Evolutionary conservation across 805 yeast genomes (phyloP).

Genomic region (Cyberlindnera misumaiensis): DNA sequence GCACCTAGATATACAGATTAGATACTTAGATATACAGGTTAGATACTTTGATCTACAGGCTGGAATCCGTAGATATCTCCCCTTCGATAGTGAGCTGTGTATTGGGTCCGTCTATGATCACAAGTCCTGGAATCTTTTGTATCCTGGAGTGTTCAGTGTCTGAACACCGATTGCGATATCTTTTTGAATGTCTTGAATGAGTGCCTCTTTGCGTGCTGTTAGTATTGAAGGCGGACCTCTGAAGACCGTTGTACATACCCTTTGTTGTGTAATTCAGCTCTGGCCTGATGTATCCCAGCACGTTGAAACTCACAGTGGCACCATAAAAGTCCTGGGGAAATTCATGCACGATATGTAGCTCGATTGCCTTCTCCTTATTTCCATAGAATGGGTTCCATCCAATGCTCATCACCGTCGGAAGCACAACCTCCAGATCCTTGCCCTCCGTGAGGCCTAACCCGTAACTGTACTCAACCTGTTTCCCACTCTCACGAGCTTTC

Average conservation of each 20-base stretch:
- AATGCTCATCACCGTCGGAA: conserved; percentile 91
- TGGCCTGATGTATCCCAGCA: conserved; percentile 87
- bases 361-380: conserved; percentile 76
- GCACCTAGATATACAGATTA: too few species aligned
- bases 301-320: conserved; percentile 56
- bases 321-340: conserved; percentile 75
- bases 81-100: too few species aligned
- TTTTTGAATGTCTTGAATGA: conserved; percentile 73
- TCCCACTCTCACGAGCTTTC: conserved; percentile 29
- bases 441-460: conserved; percentile 42
- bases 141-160: conserved; percentile 38
- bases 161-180: conserved; percentile 68
- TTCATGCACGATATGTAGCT: conserved; percentile 76
- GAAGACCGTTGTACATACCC: conserved; percentile 79
- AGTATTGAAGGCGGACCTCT: conserved; percentile 43
- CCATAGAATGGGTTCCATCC: conserved; percentile 94
- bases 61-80: too few species aligned
- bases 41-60: too few species aligned
- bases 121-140: conserved; percentile 27
- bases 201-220: conserved; percentile 45
- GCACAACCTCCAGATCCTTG: conserved; percentile 36
- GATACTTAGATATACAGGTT: too few species aligned
- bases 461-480: conserved; percentile 49
- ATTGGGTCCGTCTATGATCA: conserved; percentile 1
- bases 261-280: conserved; percentile 76